phyloP scores from a whole-genome alignment of 164 flowering plant genomes.

The Kalanchoe fedtschenkoi region DNA sequence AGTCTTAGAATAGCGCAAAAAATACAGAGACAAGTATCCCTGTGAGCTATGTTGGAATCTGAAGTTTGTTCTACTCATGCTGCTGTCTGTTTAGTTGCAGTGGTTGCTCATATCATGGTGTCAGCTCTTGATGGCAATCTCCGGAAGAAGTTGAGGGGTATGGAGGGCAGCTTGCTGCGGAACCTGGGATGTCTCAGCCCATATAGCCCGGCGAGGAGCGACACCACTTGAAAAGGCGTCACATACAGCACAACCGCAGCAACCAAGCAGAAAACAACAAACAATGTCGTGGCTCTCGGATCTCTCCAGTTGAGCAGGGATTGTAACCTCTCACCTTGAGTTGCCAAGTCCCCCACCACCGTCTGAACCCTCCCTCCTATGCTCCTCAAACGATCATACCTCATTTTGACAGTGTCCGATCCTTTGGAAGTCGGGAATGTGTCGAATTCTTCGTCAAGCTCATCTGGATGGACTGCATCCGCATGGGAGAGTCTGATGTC shows the following conservation, averaged over 20 bases:
- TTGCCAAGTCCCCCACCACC: conserved; percentile 64
- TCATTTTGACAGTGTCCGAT: conserved; percentile 48
- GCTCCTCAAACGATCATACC: conserved; percentile 60
- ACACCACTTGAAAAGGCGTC: conserved; percentile 53
- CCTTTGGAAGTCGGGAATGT: conserved; percentile 57
- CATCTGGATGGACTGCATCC: conserved; percentile 51
- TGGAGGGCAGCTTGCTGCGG: conserved; percentile 59
- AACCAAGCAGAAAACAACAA: conserved; percentile 45
- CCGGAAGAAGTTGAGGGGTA: conserved; percentile 54
- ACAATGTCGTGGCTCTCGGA: conserved; percentile 59
- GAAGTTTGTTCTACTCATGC: too few species aligned
- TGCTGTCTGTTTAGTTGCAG: too few species aligned
- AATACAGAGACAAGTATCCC: too few species aligned
- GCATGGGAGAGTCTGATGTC: conserved; percentile 64
- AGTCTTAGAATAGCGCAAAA: too few species aligned
- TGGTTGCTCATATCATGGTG: conserved; percentile 54
- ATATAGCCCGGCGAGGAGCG: conserved; percentile 40
- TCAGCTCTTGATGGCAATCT: conserved; percentile 66
- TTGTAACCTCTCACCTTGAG: conserved; percentile 73
- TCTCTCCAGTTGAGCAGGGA: conserved; percentile 70
- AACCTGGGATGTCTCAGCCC: conserved; percentile 64
- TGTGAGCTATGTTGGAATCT: too few species aligned
- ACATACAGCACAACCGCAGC: conserved; percentile 59
- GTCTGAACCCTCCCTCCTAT: conserved; percentile 72
- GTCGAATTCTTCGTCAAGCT: conserved; percentile 71